phyloP scores from a whole-genome alignment of 306 rosid genomes.

The Malus sylvestris region DNA sequence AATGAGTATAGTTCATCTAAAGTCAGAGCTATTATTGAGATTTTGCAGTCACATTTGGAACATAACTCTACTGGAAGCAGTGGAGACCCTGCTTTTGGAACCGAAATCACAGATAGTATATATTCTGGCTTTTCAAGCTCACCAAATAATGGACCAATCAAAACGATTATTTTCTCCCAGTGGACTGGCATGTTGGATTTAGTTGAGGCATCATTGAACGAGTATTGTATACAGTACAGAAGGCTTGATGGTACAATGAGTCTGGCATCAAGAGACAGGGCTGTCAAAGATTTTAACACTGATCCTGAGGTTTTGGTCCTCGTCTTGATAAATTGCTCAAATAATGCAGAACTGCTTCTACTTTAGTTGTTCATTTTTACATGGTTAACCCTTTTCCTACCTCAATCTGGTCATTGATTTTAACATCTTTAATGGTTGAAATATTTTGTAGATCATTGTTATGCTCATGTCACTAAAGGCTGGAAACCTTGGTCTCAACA shows the following conservation, averaged over 20 bases:
- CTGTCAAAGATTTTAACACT: constrained; percentile 76
- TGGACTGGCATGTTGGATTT: constrained; percentile 97
- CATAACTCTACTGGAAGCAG: constrained; percentile 21
- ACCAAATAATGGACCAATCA: constrained; percentile 45
- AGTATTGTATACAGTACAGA: constrained; percentile 47
- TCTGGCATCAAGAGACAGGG: constrained; percentile 68
- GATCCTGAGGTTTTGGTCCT: constrained; percentile 73
- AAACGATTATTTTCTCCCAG: constrained; percentile 86
- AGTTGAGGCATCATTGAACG: constrained; percentile 51
- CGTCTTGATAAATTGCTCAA: constrained; percentile 11
- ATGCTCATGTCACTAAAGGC: constrained; percentile 98
- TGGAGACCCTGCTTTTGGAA: constrained; percentile 31
- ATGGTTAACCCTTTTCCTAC: constrained; percentile 12
- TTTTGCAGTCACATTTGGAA: constrained; percentile 47
- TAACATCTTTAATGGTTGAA: constrained; percentile 19
- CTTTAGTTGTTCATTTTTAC: background rate
- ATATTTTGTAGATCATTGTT: constrained; percentile 57
- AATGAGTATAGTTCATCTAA: constrained; percentile 73
- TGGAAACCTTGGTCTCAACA: constrained; percentile 95
- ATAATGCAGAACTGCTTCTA: background rate
- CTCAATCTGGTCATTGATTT: constrained; percentile 14
- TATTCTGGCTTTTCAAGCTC: constrained; percentile 41
- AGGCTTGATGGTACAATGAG: constrained; percentile 96
- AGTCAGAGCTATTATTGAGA: constrained; percentile 77
- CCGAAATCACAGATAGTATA: constrained; percentile 28